phyloP scores from a whole-genome alignment of 257 asterid species.

The Solanum appendiculatum region DNA sequence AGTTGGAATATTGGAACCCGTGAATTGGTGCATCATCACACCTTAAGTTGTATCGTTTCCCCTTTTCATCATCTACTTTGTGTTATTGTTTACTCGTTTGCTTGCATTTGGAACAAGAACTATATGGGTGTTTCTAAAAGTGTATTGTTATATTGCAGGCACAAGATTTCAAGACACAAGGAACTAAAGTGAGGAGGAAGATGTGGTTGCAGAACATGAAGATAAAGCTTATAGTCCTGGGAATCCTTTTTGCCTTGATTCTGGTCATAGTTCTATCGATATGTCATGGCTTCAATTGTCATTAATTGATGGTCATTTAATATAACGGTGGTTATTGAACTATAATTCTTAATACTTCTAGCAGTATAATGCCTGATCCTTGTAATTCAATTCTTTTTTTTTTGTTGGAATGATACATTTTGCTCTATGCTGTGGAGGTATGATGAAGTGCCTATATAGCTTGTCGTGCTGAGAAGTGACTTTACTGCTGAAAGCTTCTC shows the following conservation, averaged over 20 bases:
- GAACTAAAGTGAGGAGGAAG: slow-evolving; percentile 83
- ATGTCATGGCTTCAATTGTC: slow-evolving; percentile 71
- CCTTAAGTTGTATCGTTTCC: background rate
- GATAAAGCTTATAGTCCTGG: slow-evolving; percentile 89
- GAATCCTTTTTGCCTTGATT: slow-evolving; percentile 72
- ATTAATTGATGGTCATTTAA: slow-evolving; percentile 2
- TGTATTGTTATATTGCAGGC: slow-evolving; percentile 33
- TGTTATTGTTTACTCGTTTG: background rate
- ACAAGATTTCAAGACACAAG: slow-evolving; percentile 91
- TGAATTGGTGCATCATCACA: background rate
- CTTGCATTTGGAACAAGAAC: background rate
- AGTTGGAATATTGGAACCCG: background rate
- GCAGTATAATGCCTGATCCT: slow-evolving; percentile 15
- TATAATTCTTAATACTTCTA: slow-evolving; percentile 12
- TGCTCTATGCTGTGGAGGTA: slow-evolving; percentile 11
- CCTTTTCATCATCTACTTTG: background rate
- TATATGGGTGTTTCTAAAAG: background rate
- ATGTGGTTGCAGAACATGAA: slow-evolving; percentile 97
- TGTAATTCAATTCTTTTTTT: background rate
- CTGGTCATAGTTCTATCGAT: slow-evolving; percentile 72
- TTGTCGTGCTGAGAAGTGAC: slow-evolving; percentile 5
- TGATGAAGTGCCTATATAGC: slow-evolving; percentile 42
- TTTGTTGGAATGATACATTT: slow-evolving; percentile 13
- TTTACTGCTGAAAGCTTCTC: background rate
- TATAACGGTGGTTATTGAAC: slow-evolving; percentile 9